A percentile compares a stretch with the other conserved stretches of the same genome.
These are phyloP conservation scores for Colletotrichum destructivum DNA, from an alignment of 2,329 filamentous ascomycete genomes.

Conservation along the genomic window DNA sequence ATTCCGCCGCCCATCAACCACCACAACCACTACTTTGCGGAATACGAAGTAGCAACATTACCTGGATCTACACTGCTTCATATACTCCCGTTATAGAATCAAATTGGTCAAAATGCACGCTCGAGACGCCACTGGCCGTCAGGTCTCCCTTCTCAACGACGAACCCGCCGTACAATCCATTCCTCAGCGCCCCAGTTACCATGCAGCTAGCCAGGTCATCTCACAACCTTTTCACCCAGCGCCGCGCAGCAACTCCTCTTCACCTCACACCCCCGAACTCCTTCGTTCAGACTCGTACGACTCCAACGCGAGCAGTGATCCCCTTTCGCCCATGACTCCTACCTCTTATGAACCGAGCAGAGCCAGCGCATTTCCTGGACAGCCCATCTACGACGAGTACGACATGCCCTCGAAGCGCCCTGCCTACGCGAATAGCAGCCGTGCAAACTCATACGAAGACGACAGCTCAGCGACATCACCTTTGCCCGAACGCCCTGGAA, in stretches of 20 bases:
- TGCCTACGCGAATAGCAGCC: conserved; percentile 59
- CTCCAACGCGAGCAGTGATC: conserved; percentile 69
- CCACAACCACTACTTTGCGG: neutral
- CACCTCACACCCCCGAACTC: conserved; percentile 70
- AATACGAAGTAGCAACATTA: neutral
- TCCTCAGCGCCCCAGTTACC: conserved; percentile 50
- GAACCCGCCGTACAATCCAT: conserved; percentile 50
- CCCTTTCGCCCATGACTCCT: conserved; percentile 70
- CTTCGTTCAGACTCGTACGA: conserved; percentile 74
- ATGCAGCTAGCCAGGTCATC: conserved; percentile 52
- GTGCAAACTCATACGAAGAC: conserved; percentile 67
- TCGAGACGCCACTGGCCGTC: conserved; percentile 69
- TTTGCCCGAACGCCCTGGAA: conserved; percentile 65
- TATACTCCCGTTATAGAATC: neutral
- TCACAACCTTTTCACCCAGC: conserved; percentile 53
- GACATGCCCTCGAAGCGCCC: conserved; percentile 56
- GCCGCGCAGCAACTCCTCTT: conserved; percentile 60
- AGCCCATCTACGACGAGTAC: conserved; percentile 46
- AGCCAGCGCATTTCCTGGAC: conserved; percentile 50
- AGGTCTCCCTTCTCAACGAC: conserved; percentile 74
- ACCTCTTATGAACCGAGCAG: conserved; percentile 61
- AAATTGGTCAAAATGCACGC: conserved; percentile 62
- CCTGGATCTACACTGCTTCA: neutral
- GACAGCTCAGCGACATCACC: conserved; percentile 61
- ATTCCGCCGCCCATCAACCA: neutral